phyloP scores from a whole-genome alignment of 139 green algal species.

The Closterium sp. region DNA sequence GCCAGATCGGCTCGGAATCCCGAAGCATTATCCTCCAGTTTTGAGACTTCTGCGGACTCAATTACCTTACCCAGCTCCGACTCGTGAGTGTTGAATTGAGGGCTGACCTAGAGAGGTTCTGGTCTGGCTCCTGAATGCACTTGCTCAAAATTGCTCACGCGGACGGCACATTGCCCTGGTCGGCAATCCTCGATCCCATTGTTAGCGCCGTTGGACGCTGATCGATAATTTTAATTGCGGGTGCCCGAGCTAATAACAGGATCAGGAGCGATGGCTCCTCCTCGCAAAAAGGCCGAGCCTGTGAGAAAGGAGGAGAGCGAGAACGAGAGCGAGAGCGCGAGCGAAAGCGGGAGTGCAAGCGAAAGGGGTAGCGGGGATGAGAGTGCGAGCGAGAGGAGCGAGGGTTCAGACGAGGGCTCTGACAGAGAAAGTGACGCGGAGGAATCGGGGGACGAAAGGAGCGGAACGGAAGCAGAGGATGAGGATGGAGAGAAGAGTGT shows the following conservation, averaged over 20 bases:
- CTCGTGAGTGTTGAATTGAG: too few relatives aligned
- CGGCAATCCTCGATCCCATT: not conserved
- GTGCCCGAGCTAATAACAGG: not conserved
- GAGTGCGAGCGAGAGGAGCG: not conserved
- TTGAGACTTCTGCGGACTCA: too few relatives aligned
- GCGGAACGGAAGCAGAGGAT: not conserved
- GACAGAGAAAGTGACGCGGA: not conserved
- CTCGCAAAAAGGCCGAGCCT: not conserved
- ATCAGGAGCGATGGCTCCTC: not conserved
- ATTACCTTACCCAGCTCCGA: too few relatives aligned
- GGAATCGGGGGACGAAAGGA: not conserved
- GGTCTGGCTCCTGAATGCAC: too few relatives aligned
- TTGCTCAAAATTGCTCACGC: too few relatives aligned
- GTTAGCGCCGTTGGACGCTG: not conserved
- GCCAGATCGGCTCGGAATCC: not conserved
- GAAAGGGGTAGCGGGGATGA: not conserved
- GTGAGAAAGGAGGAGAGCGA: not conserved
- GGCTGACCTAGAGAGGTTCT: too few relatives aligned
- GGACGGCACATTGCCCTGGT: not conserved
- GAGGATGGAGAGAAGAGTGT: not conserved
- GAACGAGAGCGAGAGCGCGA: not conserved
- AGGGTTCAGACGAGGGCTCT: not conserved
- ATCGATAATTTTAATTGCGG: not conserved
- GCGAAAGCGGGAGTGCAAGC: not conserved
- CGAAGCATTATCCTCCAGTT: not conserved